A percentile compares a stretch with the other conserved stretches of the same genome.
These are phyloP conservation scores for Crucihimalaya himalaica DNA, from an alignment of 345 rosid species.

Conservation along the genomic window DNA sequence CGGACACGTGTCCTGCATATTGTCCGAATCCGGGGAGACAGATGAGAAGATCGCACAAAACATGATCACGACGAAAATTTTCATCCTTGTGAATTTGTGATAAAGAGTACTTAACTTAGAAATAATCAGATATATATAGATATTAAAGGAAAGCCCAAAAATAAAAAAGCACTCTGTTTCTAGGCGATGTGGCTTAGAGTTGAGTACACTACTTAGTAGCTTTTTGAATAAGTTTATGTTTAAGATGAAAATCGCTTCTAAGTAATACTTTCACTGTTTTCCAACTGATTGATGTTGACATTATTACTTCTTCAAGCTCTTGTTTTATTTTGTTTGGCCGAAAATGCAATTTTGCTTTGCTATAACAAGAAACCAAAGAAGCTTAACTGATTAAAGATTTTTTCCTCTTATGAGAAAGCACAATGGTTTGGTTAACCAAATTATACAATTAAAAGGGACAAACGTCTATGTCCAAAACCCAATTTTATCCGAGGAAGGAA, in stretches of 20 bases:
- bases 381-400: not conserved
- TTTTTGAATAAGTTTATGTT: slow-evolving; percentile 30
- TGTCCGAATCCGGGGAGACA: slow-evolving; percentile 47
- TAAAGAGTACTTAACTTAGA: not conserved
- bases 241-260: slow-evolving; percentile 35
- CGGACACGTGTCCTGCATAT: slow-evolving; percentile 73
- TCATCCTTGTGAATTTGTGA: slow-evolving; percentile 39
- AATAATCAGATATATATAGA: not conserved
- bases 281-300: slow-evolving; percentile 30
- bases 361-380: slow-evolving; percentile 20
- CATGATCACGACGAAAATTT: slow-evolving; percentile 27
- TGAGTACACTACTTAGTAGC: slow-evolving; percentile 40
- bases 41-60: slow-evolving; percentile 33
- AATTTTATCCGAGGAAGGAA: slow-evolving; percentile 2
- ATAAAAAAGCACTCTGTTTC: not conserved
- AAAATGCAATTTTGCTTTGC: slow-evolving; percentile 20
- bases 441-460: slow-evolving; percentile 19
- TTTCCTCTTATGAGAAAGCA: slow-evolving; percentile 1
- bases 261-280: slow-evolving; percentile 20
- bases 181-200: slow-evolving; percentile 35
- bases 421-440: slow-evolving; percentile 16
- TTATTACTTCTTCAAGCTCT: slow-evolving; percentile 30
- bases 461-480: slow-evolving; percentile 3
- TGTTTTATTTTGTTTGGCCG: slow-evolving; percentile 12
- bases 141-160: not conserved